A percentile compares a stretch with the other conserved stretches of the same genome.
Evolutionary conservation across 1,139 yeast species (phyloP).

Genomic region (Torulaspora pretoriensis): DNA sequence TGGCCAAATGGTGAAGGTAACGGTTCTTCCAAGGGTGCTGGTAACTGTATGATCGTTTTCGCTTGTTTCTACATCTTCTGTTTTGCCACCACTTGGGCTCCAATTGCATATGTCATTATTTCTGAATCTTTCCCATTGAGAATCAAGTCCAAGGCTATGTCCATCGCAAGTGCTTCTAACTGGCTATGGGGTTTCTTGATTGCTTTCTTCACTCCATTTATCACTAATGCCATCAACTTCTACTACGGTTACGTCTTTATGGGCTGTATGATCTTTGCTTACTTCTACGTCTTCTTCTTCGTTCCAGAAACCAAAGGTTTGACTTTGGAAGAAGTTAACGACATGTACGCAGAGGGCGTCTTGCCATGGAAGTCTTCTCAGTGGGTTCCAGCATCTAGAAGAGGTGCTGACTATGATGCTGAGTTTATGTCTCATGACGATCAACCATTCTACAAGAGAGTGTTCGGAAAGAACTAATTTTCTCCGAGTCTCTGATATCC

Average conservation of each 20-base stretch:
- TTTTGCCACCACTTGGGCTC: slow-evolving; percentile 83
- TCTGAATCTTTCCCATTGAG: slow-evolving; percentile 75
- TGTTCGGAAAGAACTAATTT: slow-evolving; percentile 16
- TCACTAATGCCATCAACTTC: slow-evolving; percentile 42
- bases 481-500: background rate
- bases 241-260: slow-evolving; percentile 67
- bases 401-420: slow-evolving; percentile 29
- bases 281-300: slow-evolving; percentile 57
- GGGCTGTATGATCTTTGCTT: slow-evolving; percentile 58
- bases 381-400: slow-evolving; percentile 32
- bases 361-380: slow-evolving; percentile 44
- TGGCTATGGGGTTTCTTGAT: slow-evolving; percentile 76
- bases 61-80: slow-evolving; percentile 72
- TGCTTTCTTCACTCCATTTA: slow-evolving; percentile 68
- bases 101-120: slow-evolving; percentile 64
- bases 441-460: slow-evolving; percentile 25
- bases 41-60: slow-evolving; percentile 70
- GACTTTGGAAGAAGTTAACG: slow-evolving; percentile 65
- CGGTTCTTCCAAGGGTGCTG: slow-evolving; percentile 50
- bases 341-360: slow-evolving; percentile 43
- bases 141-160: slow-evolving; percentile 72
- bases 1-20: slow-evolving; percentile 58
- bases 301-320: slow-evolving; percentile 69
- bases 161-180: slow-evolving; percentile 64
- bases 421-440: slow-evolving; percentile 19